Evolutionary conservation across 768 basidiomycete species (phyloP).

Genomic region (Tulasnella sp.): DNA sequence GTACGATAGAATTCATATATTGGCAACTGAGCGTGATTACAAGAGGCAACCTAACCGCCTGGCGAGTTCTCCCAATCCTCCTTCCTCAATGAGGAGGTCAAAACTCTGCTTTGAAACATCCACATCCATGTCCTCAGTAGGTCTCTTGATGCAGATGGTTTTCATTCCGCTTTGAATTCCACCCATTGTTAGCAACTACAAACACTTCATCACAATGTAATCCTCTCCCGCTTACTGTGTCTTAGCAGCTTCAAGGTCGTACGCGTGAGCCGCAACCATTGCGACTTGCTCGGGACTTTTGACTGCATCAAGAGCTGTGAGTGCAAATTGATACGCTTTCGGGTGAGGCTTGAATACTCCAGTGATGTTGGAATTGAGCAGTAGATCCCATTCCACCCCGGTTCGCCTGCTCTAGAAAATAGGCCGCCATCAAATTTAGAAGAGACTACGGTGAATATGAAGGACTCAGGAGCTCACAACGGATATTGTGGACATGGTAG

Average conservation of each 20-base stretch:
- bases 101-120: slow-evolving; percentile 9
- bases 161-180: slow-evolving; percentile 9
- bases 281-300: slow-evolving; percentile 12
- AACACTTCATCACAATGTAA: not conserved
- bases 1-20: too few species aligned
- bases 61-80: slow-evolving; percentile 17
- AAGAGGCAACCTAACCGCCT: slow-evolving; percentile 11
- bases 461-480: not conserved
- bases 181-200: not conserved
- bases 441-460: not conserved
- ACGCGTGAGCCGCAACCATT: slow-evolving; percentile 17
- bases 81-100: slow-evolving; percentile 16
- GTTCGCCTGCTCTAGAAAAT: slow-evolving; percentile 9
- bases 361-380: slow-evolving; percentile 14
- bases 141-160: slow-evolving; percentile 14
- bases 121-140: slow-evolving; percentile 16
- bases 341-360: slow-evolving; percentile 16
- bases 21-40: too few species aligned
- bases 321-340: slow-evolving; percentile 12
- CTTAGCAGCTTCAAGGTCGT: slow-evolving; percentile 15
- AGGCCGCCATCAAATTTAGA: not conserved
- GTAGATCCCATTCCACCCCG: slow-evolving; percentile 8
- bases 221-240: slow-evolving; percentile 8
- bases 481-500: slow-evolving; percentile 3
- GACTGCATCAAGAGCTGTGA: not conserved